Percentiles rank a stretch among this genome's conserved stretches.
Conservation (phyloP, 805 yeast species). For the Saccharomycopsis synnaedendra region DNA sequence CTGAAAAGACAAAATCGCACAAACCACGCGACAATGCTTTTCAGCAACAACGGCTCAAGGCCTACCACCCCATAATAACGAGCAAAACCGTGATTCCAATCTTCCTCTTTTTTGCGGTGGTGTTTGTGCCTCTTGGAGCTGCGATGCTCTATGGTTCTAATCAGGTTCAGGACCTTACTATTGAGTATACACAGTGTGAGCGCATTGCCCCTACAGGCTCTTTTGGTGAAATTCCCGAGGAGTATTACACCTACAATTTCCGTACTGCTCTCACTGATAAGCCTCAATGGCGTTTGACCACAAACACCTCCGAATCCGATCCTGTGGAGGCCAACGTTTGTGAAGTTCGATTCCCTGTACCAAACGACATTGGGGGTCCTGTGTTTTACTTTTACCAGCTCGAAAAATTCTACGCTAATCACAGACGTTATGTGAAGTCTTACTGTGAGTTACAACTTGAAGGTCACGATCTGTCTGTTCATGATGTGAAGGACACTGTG, state of each 20-base stretch:
- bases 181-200: conserved; percentile 69
- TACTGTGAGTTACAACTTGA: conserved; percentile 71
- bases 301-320: conserved; percentile 29
- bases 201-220: conserved; percentile 31
- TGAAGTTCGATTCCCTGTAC: conserved; percentile 58
- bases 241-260: conserved; percentile 53
- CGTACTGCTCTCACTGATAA: conserved; percentile 27
- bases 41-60: conserved; percentile 55
- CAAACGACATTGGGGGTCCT: conserved; percentile 59
- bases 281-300: conserved; percentile 56
- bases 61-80: conserved; percentile 79
- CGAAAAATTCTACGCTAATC: conserved; percentile 90
- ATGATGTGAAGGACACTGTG: conserved; percentile 29
- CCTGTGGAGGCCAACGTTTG: conserved; percentile 38
- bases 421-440: conserved; percentile 83
- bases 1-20: conserved; percentile 8
- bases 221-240: conserved; percentile 44
- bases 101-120: conserved; percentile 56
- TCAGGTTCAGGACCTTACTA: conserved; percentile 60
- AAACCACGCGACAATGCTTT: conserved; percentile 43
- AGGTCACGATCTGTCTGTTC: conserved; percentile 55
- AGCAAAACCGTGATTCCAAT: conserved; percentile 87
- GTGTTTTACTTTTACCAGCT: conserved; percentile 71
- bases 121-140: conserved; percentile 87
- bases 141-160: conserved; percentile 71